Evolutionary conservation across 83 land plant species (phyloP).

Genomic region (Thuja plicata): DNA sequence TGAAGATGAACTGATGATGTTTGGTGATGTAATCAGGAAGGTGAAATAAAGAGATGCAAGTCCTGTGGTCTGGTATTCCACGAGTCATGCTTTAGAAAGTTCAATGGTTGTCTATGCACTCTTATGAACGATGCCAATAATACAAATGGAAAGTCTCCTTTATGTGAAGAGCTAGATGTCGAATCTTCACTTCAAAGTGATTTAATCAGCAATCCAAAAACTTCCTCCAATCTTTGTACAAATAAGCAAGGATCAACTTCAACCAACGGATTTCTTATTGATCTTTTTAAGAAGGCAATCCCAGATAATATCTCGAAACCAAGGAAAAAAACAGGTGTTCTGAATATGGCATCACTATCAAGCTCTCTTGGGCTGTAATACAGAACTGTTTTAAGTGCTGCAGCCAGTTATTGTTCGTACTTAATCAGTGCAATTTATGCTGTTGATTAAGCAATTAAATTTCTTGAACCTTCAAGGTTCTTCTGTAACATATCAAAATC

Average conservation of each 20-base stretch:
- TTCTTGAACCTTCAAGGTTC: constrained; percentile 8
- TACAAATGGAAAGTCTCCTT: neutral
- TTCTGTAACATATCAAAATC: neutral
- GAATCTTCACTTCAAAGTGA: neutral
- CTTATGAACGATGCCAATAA: neutral
- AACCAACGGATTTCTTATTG: constrained; percentile 2
- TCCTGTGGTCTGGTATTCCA: constrained; percentile 7
- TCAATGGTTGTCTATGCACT: neutral
- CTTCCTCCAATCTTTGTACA: neutral
- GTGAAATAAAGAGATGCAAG: constrained; percentile 7
- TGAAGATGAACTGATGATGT: neutral
- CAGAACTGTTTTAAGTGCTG: neutral
- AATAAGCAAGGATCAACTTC: neutral
- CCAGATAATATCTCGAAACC: constrained; percentile 9
- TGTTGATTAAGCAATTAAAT: constrained; percentile 5
- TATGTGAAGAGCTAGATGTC: neutral
- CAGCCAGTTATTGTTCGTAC: neutral
- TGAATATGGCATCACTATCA: constrained; percentile 11
- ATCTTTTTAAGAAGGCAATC: constrained; percentile 8
- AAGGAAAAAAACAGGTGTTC: constrained; percentile 1
- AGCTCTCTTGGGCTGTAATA: constrained; percentile 13
- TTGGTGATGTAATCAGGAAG: constrained; percentile 1
- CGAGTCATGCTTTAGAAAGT: constrained; percentile 9
- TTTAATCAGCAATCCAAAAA: neutral
- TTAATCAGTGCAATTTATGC: constrained; percentile 6